phyloP scores from a whole-genome alignment of 495 filamentous ascomycete species.

The Daldinia childiae region DNA sequence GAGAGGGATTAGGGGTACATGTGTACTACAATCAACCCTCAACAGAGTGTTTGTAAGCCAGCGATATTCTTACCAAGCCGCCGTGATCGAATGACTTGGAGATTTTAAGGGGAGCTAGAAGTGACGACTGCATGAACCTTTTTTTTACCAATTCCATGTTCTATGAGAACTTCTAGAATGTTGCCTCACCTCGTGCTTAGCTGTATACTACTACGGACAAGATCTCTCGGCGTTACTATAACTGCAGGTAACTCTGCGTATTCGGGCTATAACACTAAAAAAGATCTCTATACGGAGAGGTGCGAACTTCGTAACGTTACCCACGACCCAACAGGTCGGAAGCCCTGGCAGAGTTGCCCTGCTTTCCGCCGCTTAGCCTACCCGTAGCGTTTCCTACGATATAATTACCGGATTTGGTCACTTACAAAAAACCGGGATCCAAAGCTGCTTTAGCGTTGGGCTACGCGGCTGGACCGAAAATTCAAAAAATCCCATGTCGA shows the following conservation, averaged over 20 bases:
- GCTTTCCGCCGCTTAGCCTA: conserved; percentile 2
- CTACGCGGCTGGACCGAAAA: conserved; percentile 18
- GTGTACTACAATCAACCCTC: neutral
- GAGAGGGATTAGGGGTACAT: neutral
- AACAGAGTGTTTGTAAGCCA: neutral
- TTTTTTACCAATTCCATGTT: conserved; percentile 2
- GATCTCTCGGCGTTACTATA: conserved; percentile 20
- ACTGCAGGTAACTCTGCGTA: neutral
- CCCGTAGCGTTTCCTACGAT: conserved; percentile 35
- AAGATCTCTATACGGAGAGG: neutral
- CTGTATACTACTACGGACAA: conserved; percentile 16
- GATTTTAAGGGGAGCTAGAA: neutral
- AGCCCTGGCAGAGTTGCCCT: conserved; percentile 10
- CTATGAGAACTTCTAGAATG: conserved; percentile 26
- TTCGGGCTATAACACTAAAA: conserved; percentile 21
- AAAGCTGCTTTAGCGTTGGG: conserved; percentile 28
- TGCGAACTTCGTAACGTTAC: conserved; percentile 35
- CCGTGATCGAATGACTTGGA: neutral
- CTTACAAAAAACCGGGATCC: conserved; percentile 12
- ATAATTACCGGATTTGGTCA: conserved; percentile 27
- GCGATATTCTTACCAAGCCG: neutral
- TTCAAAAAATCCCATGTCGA: conserved; percentile 23
- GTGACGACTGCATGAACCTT: neutral
- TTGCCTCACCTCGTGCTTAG: conserved; percentile 22
- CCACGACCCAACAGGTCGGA: conserved; percentile 33